Base-by-base conservation (phyloP, 2,329 filamentous ascomycete genomes). In the Hortaea sp. region DNA sequence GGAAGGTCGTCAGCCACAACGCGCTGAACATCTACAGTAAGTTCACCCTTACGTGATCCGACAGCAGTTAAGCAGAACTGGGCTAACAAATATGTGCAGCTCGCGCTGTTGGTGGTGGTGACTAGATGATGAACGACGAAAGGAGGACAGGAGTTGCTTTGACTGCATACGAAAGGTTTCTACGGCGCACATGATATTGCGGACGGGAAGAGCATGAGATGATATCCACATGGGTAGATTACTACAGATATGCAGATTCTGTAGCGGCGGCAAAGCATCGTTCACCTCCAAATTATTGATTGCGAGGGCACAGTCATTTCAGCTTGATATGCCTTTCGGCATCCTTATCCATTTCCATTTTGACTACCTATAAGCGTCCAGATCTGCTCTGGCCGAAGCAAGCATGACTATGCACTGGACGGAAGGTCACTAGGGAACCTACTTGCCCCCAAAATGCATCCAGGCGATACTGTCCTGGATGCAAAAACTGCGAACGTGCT, bases 1-100 rank as follows among this genome's bases (percentile, higher is more conserved):
- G 92, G 84, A 90, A 94, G 75, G 80, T 98, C 65, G 88, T 97
- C 60, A 81, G 81, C 61, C 94, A 98, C 82, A 90, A 84, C 78
- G 92, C 89, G 79, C 84, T 95, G 81, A 87, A 84, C 80, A 94
- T 98, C 78, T 98, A 95, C 86, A 98, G 49, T 51, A 41, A 49
- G 49, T 51, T 12, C 12, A 50, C 20, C 5, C 7, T 5, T 13
- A 42, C 6, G 31, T 27, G 32, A 35, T 35, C 7, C 32, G n/a
- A n/a, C 2, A 35, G 32, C 4, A 2, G 32, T 3, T 9, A 29
- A 5, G 29, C 6, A 31, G 9, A 7, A 7, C 3, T 10, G 29
- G 10, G 29, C 40, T 42, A 31, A 42, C 31, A 28, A 4, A 7
- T 3, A 9, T 29, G 4, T 45, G 11, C 32, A 49, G 46, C 46